Conservation (phyloP, 2,329 filamentous ascomycete species). For the Macrophomina pseudophaseolina region DNA sequence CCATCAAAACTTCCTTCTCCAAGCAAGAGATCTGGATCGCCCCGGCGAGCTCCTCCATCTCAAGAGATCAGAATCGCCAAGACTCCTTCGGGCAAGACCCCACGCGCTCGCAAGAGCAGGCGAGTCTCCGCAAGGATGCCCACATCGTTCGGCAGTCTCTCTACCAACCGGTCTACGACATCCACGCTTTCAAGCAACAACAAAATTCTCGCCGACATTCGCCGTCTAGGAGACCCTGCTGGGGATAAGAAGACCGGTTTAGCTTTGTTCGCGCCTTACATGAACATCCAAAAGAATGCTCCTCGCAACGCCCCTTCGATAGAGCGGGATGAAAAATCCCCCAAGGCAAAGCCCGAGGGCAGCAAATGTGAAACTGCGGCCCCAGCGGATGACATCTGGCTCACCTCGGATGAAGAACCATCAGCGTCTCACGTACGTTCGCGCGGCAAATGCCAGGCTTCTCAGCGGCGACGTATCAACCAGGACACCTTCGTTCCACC, state of each 20-base stretch:
- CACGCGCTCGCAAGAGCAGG: conserved; percentile 13
- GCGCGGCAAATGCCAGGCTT: background rate
- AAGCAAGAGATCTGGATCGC: background rate
- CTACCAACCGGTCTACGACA: background rate
- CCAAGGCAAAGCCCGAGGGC: background rate
- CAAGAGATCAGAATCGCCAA: conserved; percentile 18
- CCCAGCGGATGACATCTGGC: conserved; percentile 21
- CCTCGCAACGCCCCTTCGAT: background rate
- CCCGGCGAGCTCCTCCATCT: background rate
- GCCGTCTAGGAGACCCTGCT: conserved; percentile 14
- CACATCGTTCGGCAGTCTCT: background rate
- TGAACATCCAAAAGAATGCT: conserved; percentile 4
- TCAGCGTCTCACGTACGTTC: background rate
- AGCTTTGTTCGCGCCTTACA: conserved; percentile 25
- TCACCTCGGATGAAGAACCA: conserved; percentile 23
- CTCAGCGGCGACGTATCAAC: background rate
- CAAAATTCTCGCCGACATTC: conserved; percentile 26
- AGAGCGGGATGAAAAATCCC: background rate
- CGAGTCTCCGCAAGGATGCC: conserved; percentile 20
- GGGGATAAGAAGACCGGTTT: conserved; percentile 18
- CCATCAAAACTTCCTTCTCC: conserved; percentile 9
- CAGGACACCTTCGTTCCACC: background rate
- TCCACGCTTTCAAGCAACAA: conserved; percentile 11
- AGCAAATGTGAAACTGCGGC: background rate
- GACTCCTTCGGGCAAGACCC: conserved; percentile 18